Conservation (phyloP, 129 eudicot species). For the Saussurea involucrata region DNA sequence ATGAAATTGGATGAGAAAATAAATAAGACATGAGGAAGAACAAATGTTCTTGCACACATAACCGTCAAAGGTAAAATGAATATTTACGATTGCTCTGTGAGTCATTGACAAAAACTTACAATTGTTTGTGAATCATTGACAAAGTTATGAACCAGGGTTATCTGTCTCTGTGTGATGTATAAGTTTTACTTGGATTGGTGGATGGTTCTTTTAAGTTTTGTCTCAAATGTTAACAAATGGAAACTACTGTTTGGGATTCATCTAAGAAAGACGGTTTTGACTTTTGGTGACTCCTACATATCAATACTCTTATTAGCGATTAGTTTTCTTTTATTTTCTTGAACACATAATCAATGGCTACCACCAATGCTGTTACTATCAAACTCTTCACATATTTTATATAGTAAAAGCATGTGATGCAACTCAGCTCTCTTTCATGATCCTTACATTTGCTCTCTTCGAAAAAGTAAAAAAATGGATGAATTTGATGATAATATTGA, state of each 20-base stretch:
- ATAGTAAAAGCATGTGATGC: conserved; percentile 1
- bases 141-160: background rate
- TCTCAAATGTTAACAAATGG: background rate
- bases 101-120: background rate
- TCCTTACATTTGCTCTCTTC: background rate
- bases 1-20: background rate
- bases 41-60: background rate
- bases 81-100: background rate
- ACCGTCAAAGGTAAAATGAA: background rate
- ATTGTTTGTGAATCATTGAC: background rate
- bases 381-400: background rate
- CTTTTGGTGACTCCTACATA: background rate
- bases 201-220: background rate
- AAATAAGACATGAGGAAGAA: background rate
- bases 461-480: background rate
- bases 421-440: background rate
- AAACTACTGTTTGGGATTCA: background rate
- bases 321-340: background rate
- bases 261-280: background rate
- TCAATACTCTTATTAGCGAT: background rate
- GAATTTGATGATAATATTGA: background rate
- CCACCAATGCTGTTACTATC: background rate
- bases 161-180: background rate
- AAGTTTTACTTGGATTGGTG: background rate
- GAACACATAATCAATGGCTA: background rate